These are phyloP conservation scores for Colletotrichum nymphaeae DNA, from an alignment of 2,329 filamentous ascomycete genomes.

Conservation along the genomic window DNA sequence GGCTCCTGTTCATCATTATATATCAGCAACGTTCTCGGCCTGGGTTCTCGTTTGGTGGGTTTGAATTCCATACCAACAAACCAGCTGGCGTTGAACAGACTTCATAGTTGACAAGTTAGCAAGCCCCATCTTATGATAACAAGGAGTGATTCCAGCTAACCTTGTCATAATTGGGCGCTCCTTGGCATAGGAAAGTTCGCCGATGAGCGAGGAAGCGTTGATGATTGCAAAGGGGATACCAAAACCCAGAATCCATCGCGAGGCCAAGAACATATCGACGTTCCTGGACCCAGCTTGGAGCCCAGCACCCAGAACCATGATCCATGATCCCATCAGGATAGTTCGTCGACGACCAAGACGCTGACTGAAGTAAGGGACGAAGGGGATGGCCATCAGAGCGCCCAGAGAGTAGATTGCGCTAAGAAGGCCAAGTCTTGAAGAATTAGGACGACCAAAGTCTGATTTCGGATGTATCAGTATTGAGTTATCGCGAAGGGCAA, in stretches of 20 bases:
- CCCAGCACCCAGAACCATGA: slow-evolving; percentile 46
- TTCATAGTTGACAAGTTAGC: not conserved
- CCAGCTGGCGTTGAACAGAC: slow-evolving; percentile 55
- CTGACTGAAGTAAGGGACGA: slow-evolving; percentile 46
- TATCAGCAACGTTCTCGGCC: not conserved
- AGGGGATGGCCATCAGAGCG: slow-evolving; percentile 49
- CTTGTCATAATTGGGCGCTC: slow-evolving; percentile 63
- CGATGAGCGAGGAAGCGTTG: slow-evolving; percentile 61
- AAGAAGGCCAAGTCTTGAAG: slow-evolving; percentile 46
- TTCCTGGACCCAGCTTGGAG: slow-evolving; percentile 47
- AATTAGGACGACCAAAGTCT: slow-evolving; percentile 54
- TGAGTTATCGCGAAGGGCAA: not conserved
- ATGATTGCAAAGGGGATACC: slow-evolving; percentile 65
- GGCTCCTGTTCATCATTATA: not conserved
- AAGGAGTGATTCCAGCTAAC: slow-evolving; percentile 39
- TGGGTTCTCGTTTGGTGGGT: not conserved
- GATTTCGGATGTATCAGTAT: not conserved
- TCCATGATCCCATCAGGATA: slow-evolving; percentile 44
- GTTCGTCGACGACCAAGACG: slow-evolving; percentile 44
- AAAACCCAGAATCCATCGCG: slow-evolving; percentile 65
- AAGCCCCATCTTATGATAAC: not conserved
- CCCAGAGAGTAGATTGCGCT: slow-evolving; percentile 61
- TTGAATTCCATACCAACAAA: not conserved
- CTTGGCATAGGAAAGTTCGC: slow-evolving; percentile 64
- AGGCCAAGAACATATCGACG: slow-evolving; percentile 62